A percentile compares a stretch with the other conserved stretches of the same genome.
Evolutionary conservation across 2,329 filamentous ascomycete genomes (phyloP).

Genomic region (Penicillium sp.): DNA sequence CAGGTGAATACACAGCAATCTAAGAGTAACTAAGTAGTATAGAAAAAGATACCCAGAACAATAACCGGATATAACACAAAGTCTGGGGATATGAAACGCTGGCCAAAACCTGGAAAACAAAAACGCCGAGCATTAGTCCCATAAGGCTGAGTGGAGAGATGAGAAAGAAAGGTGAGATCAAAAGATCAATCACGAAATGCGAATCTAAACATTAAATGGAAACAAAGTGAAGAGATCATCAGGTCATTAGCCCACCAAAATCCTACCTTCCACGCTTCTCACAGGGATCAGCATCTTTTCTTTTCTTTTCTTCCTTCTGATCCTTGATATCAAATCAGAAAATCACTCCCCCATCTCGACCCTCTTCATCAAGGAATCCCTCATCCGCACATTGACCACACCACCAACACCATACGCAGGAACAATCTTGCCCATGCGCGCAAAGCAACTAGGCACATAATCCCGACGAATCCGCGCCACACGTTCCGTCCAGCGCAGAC

Average conservation of each 20-base stretch:
- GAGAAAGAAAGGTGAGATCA: background rate
- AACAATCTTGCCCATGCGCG: conserved; percentile 78
- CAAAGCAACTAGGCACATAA: conserved; percentile 70
- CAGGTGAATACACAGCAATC: background rate
- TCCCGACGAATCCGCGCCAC: conserved; percentile 66
- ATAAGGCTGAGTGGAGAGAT: conserved; percentile 8
- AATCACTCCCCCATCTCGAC: conserved; percentile 32
- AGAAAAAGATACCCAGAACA: background rate
- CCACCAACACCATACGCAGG: conserved; percentile 87
- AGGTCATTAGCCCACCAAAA: background rate
- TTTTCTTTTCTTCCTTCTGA: background rate
- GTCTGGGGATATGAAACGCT: background rate
- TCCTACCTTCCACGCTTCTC: background rate
- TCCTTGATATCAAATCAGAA: background rate
- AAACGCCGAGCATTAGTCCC: background rate
- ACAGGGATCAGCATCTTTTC: background rate
- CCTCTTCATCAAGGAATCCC: conserved; percentile 65
- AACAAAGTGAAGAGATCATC: conserved; percentile 4
- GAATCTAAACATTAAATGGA: conserved; percentile 3
- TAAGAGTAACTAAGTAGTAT: background rate
- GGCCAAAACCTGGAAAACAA: background rate
- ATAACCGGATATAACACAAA: background rate
- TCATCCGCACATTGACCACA: conserved; percentile 74
- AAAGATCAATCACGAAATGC: background rate
- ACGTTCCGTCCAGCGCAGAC: conserved; percentile 57